Conservation (phyloP, 176 grass and related monocot species). For the Aegilops umbellulata region DNA sequence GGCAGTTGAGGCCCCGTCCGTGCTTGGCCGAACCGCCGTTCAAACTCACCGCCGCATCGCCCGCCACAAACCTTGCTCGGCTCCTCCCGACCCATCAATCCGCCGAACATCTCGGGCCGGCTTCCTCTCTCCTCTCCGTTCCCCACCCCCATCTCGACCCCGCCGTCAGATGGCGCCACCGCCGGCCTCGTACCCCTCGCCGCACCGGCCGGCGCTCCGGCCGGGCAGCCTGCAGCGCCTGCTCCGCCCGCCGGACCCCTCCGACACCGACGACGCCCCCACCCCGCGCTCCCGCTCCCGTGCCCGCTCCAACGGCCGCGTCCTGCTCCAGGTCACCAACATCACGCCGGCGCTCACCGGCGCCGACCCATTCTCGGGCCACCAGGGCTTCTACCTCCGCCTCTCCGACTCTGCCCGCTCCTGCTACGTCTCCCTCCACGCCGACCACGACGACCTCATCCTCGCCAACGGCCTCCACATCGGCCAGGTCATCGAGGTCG, state of each 20-base stretch:
- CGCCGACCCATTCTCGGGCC: conserved; percentile 65
- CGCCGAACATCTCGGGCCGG: not conserved
- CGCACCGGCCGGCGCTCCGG: conserved; percentile 57
- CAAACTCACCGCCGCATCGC: conserved; percentile 34
- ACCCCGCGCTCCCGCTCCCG: conserved; percentile 1
- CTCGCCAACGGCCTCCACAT: conserved; percentile 79
- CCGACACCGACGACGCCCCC: conserved; percentile 22
- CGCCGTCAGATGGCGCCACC: conserved; percentile 22
- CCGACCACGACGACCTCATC: conserved; percentile 79
- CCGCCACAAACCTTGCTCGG: conserved; percentile 36
- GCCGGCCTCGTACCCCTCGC: conserved; percentile 21
- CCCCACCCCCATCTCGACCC: not conserved
- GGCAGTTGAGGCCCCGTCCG: not conserved
- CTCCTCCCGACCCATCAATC: conserved; percentile 12
- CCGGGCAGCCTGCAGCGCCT: conserved; percentile 68
- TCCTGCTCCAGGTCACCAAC: conserved; percentile 71
- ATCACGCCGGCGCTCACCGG: conserved; percentile 67
- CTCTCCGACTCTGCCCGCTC: conserved; percentile 77
- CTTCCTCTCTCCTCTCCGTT: conserved; percentile 11
- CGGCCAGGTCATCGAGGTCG: conserved; percentile 75
- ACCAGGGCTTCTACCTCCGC: conserved; percentile 85
- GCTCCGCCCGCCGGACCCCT: conserved; percentile 47
- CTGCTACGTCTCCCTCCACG: conserved; percentile 76
- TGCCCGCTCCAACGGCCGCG: conserved; percentile 15
- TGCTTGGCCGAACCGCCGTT: conserved; percentile 25